Base-by-base conservation (phyloP, 2,329 filamentous ascomycete genomes). In the Colletotrichum paranaense region DNA sequence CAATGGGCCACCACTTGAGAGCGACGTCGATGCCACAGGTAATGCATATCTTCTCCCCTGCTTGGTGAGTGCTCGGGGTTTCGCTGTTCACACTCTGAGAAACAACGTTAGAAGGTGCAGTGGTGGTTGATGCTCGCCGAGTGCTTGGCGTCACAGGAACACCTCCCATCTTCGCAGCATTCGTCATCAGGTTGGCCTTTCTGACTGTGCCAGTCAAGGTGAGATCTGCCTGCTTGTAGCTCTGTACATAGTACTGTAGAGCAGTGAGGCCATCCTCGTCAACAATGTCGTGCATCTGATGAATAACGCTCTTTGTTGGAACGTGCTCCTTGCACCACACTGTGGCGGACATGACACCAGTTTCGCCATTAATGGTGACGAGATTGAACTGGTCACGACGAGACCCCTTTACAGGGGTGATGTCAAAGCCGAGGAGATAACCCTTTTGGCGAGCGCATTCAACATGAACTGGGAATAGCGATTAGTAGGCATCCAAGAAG, bases 171-270 rank as follows among this genome's bases (percentile, higher is more conserved):
- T 92, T 94, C 14, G 89, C 89, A 32, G 90, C 90, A 63, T 90
- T 88, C 69, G 90, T 91, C 79, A 92, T 89, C 55, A 97, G 88
- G 72, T 94, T 97, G 26, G 97, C 96, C 83, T 98, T 98, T 67
- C 97, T 93, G 26, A 97, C 94, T 22, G 96, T 98, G 32, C 97
- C 97, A 2, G 95, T 98, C 77, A 98, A 85, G 3, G 94, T 91
- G 53, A 96, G 89, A 80, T 99, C 97, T 9, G 97, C 96, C 83
- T 98, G 96, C 82, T 99, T 99, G 86, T 95, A 98, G 71, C 92
- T 95, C 76, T 93, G 92, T 57, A 93, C 94, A 80, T 94, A 99
- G 30, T 97, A 87, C 81, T 98, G 95, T 62, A 99, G 85, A 11
- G 94, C 95, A 77, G 92, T 97, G 66, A 91, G 83, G n/a, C 91